A percentile compares a stretch with the other conserved stretches of the same genome.
phyloP scores from a whole-genome alignment of 2,329 filamentous ascomycete species.

The Fusarium staphyleae region DNA sequence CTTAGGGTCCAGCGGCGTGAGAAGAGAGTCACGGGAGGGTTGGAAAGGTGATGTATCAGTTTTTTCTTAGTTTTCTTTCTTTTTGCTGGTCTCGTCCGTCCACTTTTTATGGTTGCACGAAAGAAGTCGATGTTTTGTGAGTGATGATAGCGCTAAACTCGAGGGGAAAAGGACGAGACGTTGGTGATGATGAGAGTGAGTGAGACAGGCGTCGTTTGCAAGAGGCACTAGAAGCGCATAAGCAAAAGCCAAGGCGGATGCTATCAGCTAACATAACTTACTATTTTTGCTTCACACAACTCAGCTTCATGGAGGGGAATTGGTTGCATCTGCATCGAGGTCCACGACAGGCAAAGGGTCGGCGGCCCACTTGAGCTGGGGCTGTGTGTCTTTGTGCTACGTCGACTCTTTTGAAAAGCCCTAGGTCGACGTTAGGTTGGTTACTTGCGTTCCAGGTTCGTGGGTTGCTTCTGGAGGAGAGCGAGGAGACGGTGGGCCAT shows the following conservation, averaged over 20 bases:
- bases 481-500: slow-evolving; percentile 5
- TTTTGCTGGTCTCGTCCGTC: too few relatives aligned
- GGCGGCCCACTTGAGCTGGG: background rate
- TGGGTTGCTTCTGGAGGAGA: slow-evolving; percentile 19
- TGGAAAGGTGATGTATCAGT: slow-evolving; percentile 32
- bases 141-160: background rate
- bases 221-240: too few relatives aligned
- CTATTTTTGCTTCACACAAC: too few relatives aligned
- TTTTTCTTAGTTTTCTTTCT: slow-evolving; percentile 9
- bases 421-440: too few relatives aligned
- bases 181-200: background rate
- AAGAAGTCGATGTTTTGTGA: background rate
- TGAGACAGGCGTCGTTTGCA: background rate
- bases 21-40: slow-evolving; percentile 19
- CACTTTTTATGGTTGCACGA: background rate
- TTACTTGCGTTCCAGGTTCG: slow-evolving; percentile 35
- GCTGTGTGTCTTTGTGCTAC: slow-evolving; percentile 7
- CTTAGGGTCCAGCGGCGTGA: slow-evolving; percentile 11
- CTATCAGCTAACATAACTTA: too few relatives aligned
- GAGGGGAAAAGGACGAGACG: background rate
- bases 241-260: too few relatives aligned
- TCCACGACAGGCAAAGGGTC: slow-evolving; percentile 8
- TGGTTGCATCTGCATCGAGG: slow-evolving; percentile 14
- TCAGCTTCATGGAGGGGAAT: too few relatives aligned
- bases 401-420: slow-evolving; percentile 19